These are phyloP conservation scores for Stagonosporopsis tanaceti DNA, from an alignment of 2,329 filamentous ascomycete genomes.

Conservation along the genomic window DNA sequence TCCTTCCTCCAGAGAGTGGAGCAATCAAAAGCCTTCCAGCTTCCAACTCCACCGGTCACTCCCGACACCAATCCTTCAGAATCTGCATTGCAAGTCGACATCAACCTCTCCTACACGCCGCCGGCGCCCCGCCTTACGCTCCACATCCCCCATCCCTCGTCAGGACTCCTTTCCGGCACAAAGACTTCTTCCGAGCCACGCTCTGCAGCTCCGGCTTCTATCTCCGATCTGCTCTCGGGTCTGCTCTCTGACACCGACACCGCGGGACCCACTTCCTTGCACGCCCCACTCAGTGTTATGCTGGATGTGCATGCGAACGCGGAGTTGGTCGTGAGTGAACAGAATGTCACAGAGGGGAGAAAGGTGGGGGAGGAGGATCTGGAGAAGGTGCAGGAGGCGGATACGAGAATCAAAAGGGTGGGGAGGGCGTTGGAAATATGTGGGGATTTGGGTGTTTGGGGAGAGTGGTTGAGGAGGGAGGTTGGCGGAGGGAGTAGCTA, in stretches of 20 bases:
- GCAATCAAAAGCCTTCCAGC: conserved; percentile 19
- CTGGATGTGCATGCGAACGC: conserved; percentile 69
- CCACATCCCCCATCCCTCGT: conserved; percentile 40
- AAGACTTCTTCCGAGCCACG: neutral
- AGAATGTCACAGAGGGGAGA: conserved; percentile 57
- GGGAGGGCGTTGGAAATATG: conserved; percentile 56
- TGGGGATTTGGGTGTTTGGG: conserved; percentile 61
- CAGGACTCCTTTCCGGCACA: neutral
- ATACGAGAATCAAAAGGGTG: conserved; percentile 45
- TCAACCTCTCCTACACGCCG: conserved; percentile 41
- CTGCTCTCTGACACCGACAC: conserved; percentile 25
- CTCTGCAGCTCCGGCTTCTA: conserved; percentile 16
- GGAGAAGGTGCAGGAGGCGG: conserved; percentile 31
- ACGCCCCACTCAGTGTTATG: conserved; percentile 59
- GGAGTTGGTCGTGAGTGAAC: conserved; percentile 64
- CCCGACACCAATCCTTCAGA: neutral
- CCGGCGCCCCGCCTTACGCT: conserved; percentile 44
- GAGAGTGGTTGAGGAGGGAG: conserved; percentile 56
- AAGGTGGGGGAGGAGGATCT: conserved; percentile 36
- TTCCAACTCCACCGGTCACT: conserved; percentile 26
- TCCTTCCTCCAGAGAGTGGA: conserved; percentile 57
- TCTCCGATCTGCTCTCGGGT: conserved; percentile 30
- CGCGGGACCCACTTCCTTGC: conserved; percentile 45
- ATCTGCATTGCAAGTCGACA: conserved; percentile 35
- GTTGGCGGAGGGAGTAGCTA: conserved; percentile 8